Evolutionary conservation across 2,329 filamentous ascomycete genomes (phyloP), one percentile per base, ranked within the genome.

Genomic region (Neonectria neomacrospora): DNA sequence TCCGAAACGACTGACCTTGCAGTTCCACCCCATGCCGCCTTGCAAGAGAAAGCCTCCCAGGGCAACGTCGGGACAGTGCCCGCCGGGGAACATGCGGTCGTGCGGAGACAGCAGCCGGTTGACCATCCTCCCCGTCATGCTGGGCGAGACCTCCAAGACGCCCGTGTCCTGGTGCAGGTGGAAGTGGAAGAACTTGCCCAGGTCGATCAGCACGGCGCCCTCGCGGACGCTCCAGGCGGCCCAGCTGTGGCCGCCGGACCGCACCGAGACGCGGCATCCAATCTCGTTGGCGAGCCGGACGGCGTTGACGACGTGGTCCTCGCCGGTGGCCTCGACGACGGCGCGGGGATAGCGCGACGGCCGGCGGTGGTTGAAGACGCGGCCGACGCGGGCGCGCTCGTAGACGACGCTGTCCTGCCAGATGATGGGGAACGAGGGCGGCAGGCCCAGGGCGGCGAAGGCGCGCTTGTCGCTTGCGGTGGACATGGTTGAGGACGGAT

Each of bases 11-110:
- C 78, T 58, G 63, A 83, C 82, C 71, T 80, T 82, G 67, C 82
- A 85, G 67, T 86, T 86, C 85, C 85, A 88, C 0, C 85, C 85
- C 83, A 87, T 86, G 1, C 85, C 85, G 0, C 85, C 85, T 66
- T 86, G 84, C 14, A 88, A 71, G 22, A 87, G 70, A 64, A 86
- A 87, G 0, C 85, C 85, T 0, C 85, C 85, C n/a, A 87, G 67
- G 9, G 83, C 85, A 18, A 87, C 85, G 71, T 86, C 83, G 0
- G 85, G 84, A 69, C 84, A 87, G 71, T 87, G 85, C 0, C 85
- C 85, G 1, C 83, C 83, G 0, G 79, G 77, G 66, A 87, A 87
- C 75, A 86, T 79, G 37, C 80, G 73, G 0, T 80, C 81, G 47
- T 78, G 70, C 1, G 62, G 54, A 1, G 52, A 67, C n/a, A 85